These are phyloP conservation scores for Rhinocladiella mackenziei DNA, from an alignment of 2,329 filamentous ascomycete species.

Conservation along the genomic window DNA sequence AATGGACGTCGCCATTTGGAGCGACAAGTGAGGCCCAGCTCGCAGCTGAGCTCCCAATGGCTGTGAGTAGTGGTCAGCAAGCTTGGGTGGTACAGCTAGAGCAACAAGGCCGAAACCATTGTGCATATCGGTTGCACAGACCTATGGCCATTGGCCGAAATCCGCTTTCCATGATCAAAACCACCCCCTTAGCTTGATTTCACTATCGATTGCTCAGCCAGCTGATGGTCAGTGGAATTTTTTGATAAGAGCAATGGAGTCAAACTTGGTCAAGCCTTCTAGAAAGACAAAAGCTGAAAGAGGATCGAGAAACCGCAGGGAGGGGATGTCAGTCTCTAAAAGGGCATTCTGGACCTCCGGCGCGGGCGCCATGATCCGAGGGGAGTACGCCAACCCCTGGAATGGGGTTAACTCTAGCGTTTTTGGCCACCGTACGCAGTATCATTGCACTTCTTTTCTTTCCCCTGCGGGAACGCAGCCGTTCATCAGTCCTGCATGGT, in stretches of 20 bases:
- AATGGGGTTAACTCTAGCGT: background rate
- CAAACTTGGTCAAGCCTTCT: background rate
- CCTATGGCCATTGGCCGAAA: slow-evolving; percentile 10
- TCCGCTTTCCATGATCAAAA: slow-evolving; percentile 1
- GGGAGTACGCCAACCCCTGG: slow-evolving; percentile 4
- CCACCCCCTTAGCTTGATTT: background rate
- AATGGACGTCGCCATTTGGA: background rate
- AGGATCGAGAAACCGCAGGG: background rate
- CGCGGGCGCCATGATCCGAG: slow-evolving; percentile 1
- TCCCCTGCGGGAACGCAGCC: slow-evolving; percentile 1
- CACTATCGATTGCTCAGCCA: background rate
- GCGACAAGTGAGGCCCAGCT: background rate
- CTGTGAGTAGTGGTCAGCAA: slow-evolving; percentile 11
- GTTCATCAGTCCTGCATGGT: slow-evolving; percentile 2
- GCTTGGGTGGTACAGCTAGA: slow-evolving; percentile 8
- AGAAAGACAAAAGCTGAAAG: background rate
- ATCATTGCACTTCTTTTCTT: background rate
- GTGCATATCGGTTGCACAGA: slow-evolving; percentile 19
- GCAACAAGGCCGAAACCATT: slow-evolving; percentile 3
- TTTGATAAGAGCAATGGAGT: background rate
- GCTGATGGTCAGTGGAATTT: background rate
- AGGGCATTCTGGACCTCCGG: slow-evolving; percentile 1
- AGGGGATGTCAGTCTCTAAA: slow-evolving; percentile 8
- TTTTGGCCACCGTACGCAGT: background rate
- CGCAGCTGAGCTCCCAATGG: background rate